Evolutionary conservation across 345 rosid species (phyloP).

Genomic region (Eucalyptus erythrocorys): DNA sequence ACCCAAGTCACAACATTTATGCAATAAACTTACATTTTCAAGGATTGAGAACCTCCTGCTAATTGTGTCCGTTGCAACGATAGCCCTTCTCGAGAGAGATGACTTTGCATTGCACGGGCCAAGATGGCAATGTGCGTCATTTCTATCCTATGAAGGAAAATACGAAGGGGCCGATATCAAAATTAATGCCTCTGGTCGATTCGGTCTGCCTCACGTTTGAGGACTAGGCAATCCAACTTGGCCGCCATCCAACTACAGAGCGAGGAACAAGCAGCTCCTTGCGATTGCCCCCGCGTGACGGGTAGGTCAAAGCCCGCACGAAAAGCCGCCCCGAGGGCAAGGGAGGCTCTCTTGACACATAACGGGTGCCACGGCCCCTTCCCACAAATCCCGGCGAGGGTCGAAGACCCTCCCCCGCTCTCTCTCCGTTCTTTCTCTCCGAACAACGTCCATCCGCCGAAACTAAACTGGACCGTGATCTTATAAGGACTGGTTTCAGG

Average conservation of each 20-base stretch:
- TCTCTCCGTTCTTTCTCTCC: too few relatives aligned
- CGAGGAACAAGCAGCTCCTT: background rate
- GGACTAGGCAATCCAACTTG: background rate
- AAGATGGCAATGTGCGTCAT: too few relatives aligned
- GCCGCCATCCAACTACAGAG: background rate
- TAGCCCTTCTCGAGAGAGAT: background rate
- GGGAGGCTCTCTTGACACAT: too few relatives aligned
- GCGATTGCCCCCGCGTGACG: background rate
- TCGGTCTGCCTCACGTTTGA: background rate
- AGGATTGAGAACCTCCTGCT: background rate
- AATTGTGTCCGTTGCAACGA: background rate
- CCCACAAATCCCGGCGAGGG: too few relatives aligned
- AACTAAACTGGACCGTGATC: background rate
- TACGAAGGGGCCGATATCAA: too few relatives aligned
- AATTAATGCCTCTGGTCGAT: too few relatives aligned
- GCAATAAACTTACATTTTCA: background rate
- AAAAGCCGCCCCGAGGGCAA: too few relatives aligned
- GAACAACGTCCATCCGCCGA: background rate
- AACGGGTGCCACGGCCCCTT: too few relatives aligned
- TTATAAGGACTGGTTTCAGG: background rate
- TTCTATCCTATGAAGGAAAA: background rate
- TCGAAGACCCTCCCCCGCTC: too few relatives aligned
- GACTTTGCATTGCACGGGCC: background rate
- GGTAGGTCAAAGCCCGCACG: too few relatives aligned
- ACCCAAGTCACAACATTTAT: background rate